Base-by-base conservation (phyloP, 2,329 filamentous ascomycete genomes). In the Podosphaera aphanis region DNA sequence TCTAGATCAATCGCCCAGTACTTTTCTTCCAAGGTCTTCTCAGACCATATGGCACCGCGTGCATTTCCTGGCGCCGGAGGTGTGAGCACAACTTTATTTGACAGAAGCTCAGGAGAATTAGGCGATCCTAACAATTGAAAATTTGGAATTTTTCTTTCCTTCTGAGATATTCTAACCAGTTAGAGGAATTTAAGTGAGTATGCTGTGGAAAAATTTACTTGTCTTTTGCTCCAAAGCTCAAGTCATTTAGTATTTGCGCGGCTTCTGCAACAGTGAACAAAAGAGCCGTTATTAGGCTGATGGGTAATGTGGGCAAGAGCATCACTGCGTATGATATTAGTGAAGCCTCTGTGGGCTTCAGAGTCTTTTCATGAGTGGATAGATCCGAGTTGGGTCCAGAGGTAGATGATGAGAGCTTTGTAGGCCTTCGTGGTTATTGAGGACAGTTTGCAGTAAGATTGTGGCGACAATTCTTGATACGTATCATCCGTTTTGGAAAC, bases 11-110 rank as follows among this genome's bases (percentile, higher is more conserved):
- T 75, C 7, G 74, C 71, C 85, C 85, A 98, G 60, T 78, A 70
- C n/a, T 68, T 63, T 49, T 77, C 66, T 54, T 73, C 62, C 43
- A 81, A 67, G 29, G 69, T 57, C 48, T 64, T 66, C 50, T 85
- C 74, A 27, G 79, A 69, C 88, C 90, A 98, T 53, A 90, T 60
- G 43, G 82, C 79, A 49, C 83, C 83, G 59, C 85, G 76, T 57
- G 82, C 77, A 63, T 85, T 85, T 46, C 90, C 90, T 5, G 85
- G 84, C 43, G 77, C 77, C 13, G 85, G 78, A 10, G 90, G 88
- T 1, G 90, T 98, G 47, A 98, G 73, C 59, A 98, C 81, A 49
- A 95, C 60, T 60, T 86, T 84, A 68, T 95, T 88, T 53, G 85
- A 93, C 49, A 94, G 73, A 49, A 79, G 61, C 56, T 79, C 71